These are phyloP conservation scores for Marasmius sp. DNA, from an alignment of 1,284 basidiomycete genomes.

Conservation along the genomic window DNA sequence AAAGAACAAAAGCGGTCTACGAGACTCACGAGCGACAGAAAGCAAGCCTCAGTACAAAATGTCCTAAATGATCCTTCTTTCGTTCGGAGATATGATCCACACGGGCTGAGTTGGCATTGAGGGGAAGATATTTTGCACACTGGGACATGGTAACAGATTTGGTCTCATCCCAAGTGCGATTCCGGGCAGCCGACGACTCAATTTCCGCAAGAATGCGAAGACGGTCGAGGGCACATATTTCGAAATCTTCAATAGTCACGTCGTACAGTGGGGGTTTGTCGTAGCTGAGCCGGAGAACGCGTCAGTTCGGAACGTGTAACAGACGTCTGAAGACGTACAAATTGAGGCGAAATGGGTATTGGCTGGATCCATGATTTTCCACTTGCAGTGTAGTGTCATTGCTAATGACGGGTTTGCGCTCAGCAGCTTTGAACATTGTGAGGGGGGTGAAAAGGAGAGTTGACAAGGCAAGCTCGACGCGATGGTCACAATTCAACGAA, in stretches of 20 bases:
- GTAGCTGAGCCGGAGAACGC: slow-evolving; percentile 56
- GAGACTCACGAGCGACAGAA: slow-evolving; percentile 90
- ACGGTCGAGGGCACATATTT: slow-evolving; percentile 87
- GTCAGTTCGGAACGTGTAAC: slow-evolving; percentile 8
- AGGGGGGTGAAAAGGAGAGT: background rate
- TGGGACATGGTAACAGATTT: slow-evolving; percentile 60
- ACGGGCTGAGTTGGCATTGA: slow-evolving; percentile 63
- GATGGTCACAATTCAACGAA: too few species aligned
- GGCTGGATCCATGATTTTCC: slow-evolving; percentile 4
- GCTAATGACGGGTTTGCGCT: slow-evolving; percentile 7
- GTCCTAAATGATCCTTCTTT: slow-evolving; percentile 86
- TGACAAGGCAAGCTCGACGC: background rate
- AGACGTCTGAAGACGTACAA: slow-evolving; percentile 56
- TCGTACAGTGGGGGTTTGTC: slow-evolving; percentile 85
- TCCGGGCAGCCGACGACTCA: slow-evolving; percentile 88
- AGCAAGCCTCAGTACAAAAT: slow-evolving; percentile 93
- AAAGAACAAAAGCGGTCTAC: background rate
- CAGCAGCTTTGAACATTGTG: slow-evolving; percentile 21
- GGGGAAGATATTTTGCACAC: slow-evolving; percentile 71
- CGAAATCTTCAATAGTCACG: slow-evolving; percentile 96
- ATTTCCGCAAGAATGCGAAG: slow-evolving; percentile 93
- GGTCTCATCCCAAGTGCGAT: slow-evolving; percentile 78
- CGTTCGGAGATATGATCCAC: slow-evolving; percentile 64
- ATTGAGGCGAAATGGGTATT: slow-evolving; percentile 75
- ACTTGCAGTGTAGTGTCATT: background rate